Percentiles rank a stretch among this genome's conserved stretches.
Conservation (phyloP, 306 rosid species). For the barrel medic (Medicago truncatula) region MtrunA17r5.0-ANR NC_053049.1:43048501-43049000, state of each 20-base stretch:
- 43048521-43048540: neutral
- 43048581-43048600: constrained; percentile 66
- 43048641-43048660: constrained; percentile 61
- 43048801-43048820: constrained; percentile 12
- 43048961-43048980: too few relatives aligned
- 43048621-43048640: constrained; percentile 61
- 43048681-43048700: constrained; percentile 68
- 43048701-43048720: constrained; percentile 81
- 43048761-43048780: constrained; percentile 23
- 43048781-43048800: constrained; percentile 28
- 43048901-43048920: too few relatives aligned
- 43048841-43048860: neutral
- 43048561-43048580: constrained; percentile 41
- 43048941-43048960: too few relatives aligned
- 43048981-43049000: too few relatives aligned
- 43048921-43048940: too few relatives aligned
- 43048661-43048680: constrained; percentile 73
- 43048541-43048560: constrained; percentile 22
- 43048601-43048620: constrained; percentile 60
- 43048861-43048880: neutral
- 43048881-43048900: neutral
- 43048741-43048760: constrained; percentile 87
- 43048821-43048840: neutral
- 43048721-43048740: constrained; percentile 70
- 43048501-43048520: constrained; percentile 4